phyloP scores from a whole-genome alignment of 352 stramenopile species.

The Phytophthora brassicae region DNA sequence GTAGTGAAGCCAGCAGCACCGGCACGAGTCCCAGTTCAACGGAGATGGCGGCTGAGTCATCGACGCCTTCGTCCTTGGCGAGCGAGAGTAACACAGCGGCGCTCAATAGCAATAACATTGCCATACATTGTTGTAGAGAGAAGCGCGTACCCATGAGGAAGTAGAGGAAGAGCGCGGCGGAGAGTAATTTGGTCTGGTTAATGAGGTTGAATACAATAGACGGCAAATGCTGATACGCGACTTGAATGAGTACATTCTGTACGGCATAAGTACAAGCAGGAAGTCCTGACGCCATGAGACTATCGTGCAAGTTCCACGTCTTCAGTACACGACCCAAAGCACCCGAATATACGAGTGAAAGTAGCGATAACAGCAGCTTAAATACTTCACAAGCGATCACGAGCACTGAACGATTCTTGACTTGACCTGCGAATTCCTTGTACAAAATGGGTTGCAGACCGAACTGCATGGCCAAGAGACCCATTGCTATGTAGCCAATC shows the following conservation, averaged over 20 bases:
- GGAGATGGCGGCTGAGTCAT: constrained; percentile 27
- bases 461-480: constrained; percentile 78
- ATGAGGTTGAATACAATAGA: constrained; percentile 87
- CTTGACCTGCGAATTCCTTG: constrained; percentile 68
- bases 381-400: constrained; percentile 76
- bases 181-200: constrained; percentile 89
- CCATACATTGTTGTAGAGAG: constrained; percentile 65
- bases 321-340: constrained; percentile 38
- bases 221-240: constrained; percentile 79
- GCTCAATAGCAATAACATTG: constrained; percentile 71
- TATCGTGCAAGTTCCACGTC: constrained; percentile 61
- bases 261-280: constrained; percentile 85
- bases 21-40: constrained; percentile 70
- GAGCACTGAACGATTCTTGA: constrained; percentile 59
- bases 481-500: constrained; percentile 56
- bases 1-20: constrained; percentile 67
- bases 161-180: constrained; percentile 81
- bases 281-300: constrained; percentile 64
- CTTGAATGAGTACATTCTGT: constrained; percentile 86
- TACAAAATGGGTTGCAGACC: constrained; percentile 83
- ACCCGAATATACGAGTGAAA: constrained; percentile 47
- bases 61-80: constrained; percentile 40
- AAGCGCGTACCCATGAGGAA: constrained; percentile 74
- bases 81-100: constrained; percentile 73
- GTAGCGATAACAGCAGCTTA: constrained; percentile 65